Evolutionary conservation across 345 rosid genomes (phyloP).

Genomic region (Sonneratia alba): DNA sequence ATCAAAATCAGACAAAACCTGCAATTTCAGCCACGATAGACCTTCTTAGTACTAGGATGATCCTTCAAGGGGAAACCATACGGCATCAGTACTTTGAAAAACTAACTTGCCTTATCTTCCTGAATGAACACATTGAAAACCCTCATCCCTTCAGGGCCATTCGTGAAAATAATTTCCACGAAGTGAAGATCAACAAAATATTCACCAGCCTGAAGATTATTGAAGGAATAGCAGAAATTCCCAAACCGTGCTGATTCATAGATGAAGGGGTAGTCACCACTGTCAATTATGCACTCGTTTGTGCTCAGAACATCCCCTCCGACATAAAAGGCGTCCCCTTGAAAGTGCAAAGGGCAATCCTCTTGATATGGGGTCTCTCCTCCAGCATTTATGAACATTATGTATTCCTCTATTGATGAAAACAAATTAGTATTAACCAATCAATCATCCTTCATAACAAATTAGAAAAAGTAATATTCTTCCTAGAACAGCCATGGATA

Average conservation of each 20-base stretch:
- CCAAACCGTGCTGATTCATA: conserved; percentile 78
- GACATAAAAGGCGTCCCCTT: conserved; percentile 42
- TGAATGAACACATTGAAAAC: conserved; percentile 78
- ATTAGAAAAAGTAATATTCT: neutral
- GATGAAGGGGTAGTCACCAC: conserved; percentile 63
- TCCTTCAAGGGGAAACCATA: neutral
- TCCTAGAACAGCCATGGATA: neutral
- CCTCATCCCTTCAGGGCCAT: conserved; percentile 87
- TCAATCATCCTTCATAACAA: neutral
- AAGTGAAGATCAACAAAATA: conserved; percentile 83
- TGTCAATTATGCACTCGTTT: conserved; percentile 56
- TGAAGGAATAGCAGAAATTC: conserved; percentile 49
- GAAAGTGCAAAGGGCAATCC: conserved; percentile 34
- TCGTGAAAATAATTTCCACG: conserved; percentile 70
- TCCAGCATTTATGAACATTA: conserved; percentile 77
- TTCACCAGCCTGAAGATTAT: conserved; percentile 43
- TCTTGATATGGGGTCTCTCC: conserved; percentile 35
- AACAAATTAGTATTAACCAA: neutral
- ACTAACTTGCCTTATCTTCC: conserved; percentile 68
- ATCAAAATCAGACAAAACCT: conserved; percentile 83
- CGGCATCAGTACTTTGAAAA: neutral
- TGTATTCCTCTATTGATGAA: conserved; percentile 40
- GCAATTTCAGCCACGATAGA: conserved; percentile 19
- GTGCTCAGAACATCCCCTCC: conserved; percentile 78
- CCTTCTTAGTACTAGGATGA: neutral